phyloP scores from a whole-genome alignment of 1,284 basidiomycete genomes.

The Moesziomyces parantarcticus region DNA sequence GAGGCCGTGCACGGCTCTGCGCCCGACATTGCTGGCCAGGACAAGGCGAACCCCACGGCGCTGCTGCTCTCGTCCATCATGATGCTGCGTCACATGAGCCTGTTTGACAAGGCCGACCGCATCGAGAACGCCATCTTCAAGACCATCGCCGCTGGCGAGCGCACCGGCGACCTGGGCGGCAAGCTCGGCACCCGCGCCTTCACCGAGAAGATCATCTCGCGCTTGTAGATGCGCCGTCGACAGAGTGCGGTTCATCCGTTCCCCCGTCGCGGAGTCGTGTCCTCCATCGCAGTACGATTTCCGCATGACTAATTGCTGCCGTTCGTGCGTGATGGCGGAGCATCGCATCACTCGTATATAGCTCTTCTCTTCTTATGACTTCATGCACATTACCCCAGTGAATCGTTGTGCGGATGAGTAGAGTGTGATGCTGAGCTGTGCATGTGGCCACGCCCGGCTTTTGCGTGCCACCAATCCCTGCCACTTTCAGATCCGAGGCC shows the following conservation, averaged over 20 bases:
- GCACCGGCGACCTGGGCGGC: slow-evolving; percentile 63
- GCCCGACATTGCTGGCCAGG: slow-evolving; percentile 74
- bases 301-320: too few species aligned
- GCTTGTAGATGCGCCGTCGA: slow-evolving; percentile 25
- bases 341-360: slow-evolving; percentile 19
- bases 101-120: slow-evolving; percentile 84
- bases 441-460: too few species aligned
- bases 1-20: slow-evolving; percentile 92
- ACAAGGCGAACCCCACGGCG: slow-evolving; percentile 97
- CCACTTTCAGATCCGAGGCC: too few species aligned
- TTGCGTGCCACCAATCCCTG: too few species aligned
- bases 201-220: slow-evolving; percentile 60
- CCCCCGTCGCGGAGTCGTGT: background rate
- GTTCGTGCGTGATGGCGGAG: too few species aligned
- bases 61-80: slow-evolving; percentile 92
- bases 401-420: too few species aligned
- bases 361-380: slow-evolving; percentile 19
- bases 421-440: too few species aligned
- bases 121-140: slow-evolving; percentile 84
- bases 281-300: background rate
- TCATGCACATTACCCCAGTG: slow-evolving; percentile 21
- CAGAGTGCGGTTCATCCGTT: background rate
- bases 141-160: slow-evolving; percentile 61
- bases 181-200: slow-evolving; percentile 65
- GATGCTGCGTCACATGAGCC: slow-evolving; percentile 92